phyloP scores from a whole-genome alignment of 2,329 filamentous ascomycete genomes.

The Penicillium psychrosexuale region DNA sequence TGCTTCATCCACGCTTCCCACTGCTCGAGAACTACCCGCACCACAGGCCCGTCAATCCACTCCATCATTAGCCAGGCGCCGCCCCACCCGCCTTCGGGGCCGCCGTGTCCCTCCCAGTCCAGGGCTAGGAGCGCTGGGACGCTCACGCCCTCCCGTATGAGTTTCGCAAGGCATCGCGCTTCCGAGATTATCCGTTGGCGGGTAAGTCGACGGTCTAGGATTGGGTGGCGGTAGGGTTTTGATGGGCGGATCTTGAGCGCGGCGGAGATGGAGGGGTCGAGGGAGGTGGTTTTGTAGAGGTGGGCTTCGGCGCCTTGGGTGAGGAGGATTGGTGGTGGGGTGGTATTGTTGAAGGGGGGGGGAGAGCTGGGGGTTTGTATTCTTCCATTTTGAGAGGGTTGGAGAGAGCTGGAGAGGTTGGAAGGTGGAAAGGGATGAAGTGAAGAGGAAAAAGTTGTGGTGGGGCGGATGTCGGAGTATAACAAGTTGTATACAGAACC shows the following conservation, averaged over 20 bases:
- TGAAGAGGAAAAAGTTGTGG: conserved; percentile 7
- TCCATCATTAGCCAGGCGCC: conserved; percentile 77
- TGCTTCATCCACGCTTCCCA: conserved; percentile 57
- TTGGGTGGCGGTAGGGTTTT: conserved; percentile 88
- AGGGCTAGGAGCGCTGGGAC: conserved; percentile 78
- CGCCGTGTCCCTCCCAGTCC: conserved; percentile 61
- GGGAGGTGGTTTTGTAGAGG: conserved; percentile 82
- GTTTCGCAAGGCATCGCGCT: conserved; percentile 77
- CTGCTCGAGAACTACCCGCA: conserved; percentile 66
- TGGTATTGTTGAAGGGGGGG: conserved; percentile 63
- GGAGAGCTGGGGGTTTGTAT: conserved; percentile 49
- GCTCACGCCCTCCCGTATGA: conserved; percentile 70
- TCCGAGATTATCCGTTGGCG: conserved; percentile 84
- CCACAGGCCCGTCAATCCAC: conserved; percentile 73
- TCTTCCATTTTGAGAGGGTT: conserved; percentile 16
- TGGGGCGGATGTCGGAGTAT: conserved; percentile 7
- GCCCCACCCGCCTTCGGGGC: conserved; percentile 53
- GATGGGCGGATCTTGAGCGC: conserved; percentile 88
- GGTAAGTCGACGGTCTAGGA: conserved; percentile 82
- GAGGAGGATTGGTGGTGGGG: conserved; percentile 65
- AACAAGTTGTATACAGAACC: background rate
- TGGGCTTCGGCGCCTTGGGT: conserved; percentile 95
- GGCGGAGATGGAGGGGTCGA: conserved; percentile 63
- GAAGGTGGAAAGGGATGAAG: background rate
- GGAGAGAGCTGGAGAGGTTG: background rate